Percentiles rank a stretch among this genome's conserved stretches.
Conservation (phyloP, 176 grass and related monocot genomes). For the Cenchrus fungigraminus region DNA sequence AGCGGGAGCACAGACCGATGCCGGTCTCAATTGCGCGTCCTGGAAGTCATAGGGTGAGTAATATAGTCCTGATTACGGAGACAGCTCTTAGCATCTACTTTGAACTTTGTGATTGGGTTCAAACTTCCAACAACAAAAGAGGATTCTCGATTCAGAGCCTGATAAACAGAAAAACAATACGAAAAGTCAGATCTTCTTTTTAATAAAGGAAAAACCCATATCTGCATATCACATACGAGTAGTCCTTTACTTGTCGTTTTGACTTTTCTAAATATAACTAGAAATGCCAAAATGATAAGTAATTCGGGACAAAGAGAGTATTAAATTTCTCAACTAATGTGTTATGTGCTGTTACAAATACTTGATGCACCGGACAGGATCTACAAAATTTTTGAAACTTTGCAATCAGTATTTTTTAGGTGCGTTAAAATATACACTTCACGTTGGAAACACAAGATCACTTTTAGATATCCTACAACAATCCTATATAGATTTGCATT, state of each 20-base stretch:
- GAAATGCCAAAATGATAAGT: too few species aligned
- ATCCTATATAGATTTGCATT: not conserved
- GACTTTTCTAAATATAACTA: too few species aligned
- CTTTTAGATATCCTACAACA: not conserved
- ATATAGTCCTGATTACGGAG: not conserved
- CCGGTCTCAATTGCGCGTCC: not conserved
- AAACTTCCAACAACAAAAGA: conserved; percentile 14
- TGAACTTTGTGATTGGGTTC: not conserved
- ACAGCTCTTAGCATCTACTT: not conserved
- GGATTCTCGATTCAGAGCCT: not conserved
- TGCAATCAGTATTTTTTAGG: not conserved
- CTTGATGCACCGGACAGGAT: too few species aligned
- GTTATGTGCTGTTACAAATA: too few species aligned
- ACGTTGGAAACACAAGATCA: not conserved
- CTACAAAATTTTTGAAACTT: not conserved
- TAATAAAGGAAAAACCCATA: not conserved
- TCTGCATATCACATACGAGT: too few species aligned
- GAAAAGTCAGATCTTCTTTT: not conserved
- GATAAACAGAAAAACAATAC: not conserved
- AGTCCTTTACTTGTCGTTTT: too few species aligned
- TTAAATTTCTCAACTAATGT: not conserved
- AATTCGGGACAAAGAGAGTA: too few species aligned
- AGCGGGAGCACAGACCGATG: not conserved
- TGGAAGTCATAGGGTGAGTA: not conserved
- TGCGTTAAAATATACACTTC: not conserved